A percentile compares a stretch with the other conserved stretches of the same genome.
These are phyloP conservation scores for Parastagonospora nodorum DNA, from an alignment of 2,329 filamentous ascomycete species.

Conservation along the genomic window DNA sequence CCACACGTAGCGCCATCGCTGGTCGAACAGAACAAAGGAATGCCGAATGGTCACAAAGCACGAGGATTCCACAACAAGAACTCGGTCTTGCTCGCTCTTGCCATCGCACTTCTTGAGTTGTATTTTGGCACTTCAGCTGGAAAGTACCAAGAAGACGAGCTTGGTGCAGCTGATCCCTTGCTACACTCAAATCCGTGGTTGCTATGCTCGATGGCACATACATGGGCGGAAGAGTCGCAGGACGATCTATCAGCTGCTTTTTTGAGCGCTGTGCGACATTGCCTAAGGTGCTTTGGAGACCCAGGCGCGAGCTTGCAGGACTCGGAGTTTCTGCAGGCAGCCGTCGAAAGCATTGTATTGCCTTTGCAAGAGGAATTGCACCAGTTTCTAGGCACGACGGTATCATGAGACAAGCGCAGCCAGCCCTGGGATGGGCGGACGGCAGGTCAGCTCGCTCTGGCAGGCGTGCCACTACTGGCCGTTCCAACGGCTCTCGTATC, in stretches of 20 bases:
- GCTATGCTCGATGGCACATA: slow-evolving; percentile 39
- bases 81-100: slow-evolving; percentile 41
- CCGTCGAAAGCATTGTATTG: slow-evolving; percentile 44
- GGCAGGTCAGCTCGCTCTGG: background rate
- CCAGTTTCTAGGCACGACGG: slow-evolving; percentile 42
- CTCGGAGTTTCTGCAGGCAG: slow-evolving; percentile 41
- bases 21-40: slow-evolving; percentile 9
- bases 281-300: slow-evolving; percentile 41
- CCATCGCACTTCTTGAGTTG: slow-evolving; percentile 41
- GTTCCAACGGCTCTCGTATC: slow-evolving; percentile 1
- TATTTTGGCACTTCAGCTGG: slow-evolving; percentile 44
- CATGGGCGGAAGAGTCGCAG: slow-evolving; percentile 40
- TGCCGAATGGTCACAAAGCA: slow-evolving; percentile 8
- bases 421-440: background rate
- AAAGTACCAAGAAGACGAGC: slow-evolving; percentile 32
- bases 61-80: slow-evolving; percentile 40
- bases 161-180: slow-evolving; percentile 13
- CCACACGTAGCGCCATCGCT: slow-evolving; percentile 36
- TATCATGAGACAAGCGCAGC: slow-evolving; percentile 9
- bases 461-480: background rate
- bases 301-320: slow-evolving; percentile 41
- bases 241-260: slow-evolving; percentile 46
- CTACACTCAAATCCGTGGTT: slow-evolving; percentile 33
- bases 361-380: slow-evolving; percentile 44
- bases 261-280: slow-evolving; percentile 39